Base-by-base conservation (phyloP, 2,329 filamentous ascomycete genomes). In the Talaromyces sp. region DNA sequence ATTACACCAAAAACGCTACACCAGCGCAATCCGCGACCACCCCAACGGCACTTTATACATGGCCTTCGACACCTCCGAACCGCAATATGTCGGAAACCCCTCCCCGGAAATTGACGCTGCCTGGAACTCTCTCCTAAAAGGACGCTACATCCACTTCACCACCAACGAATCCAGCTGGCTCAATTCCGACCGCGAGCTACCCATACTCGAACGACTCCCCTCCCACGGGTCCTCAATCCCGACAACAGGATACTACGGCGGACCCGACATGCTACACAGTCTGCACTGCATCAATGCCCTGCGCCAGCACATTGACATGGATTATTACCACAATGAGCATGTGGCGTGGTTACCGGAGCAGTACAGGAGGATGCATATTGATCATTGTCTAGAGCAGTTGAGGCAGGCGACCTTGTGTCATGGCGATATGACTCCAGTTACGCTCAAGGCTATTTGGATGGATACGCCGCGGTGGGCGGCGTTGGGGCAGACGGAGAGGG, bases 361-460 rank as follows among this genome's bases (percentile, higher is more conserved):
- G 37, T 67, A 67, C 43, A 59, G 50, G 37, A 62, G 60, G 45
- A 68, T 67, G 60, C 67, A 67, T 65, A 62, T 68, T 54, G 67
- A 68, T 58, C 67, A 66, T 57, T 65, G 58, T 41, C 43, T 68
- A 57, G 67, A 68, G 41, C 67, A 67, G 61, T 48, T 68, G 56
- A 59, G 67, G 37, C 67, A 68, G 60, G 62, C 67, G 10, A 63
- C 63, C 8, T 48, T 68, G 45, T 68, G 67, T 41, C 65, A 67
- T 52, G 67, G 58, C 3, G 67, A 68, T 56, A 66, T 68, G 48
- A 68, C 65, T 1, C 67, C 67, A 2, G 65, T 68, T 2, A 68
- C 67, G 45, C 60, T 68, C 58, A 66, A 67, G 59, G 62, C 67
- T 31, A 65, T 68, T 37, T 58, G 60, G 48, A 60, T 48, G 52